These are phyloP conservation scores for Fusarium pilosicola DNA, from an alignment of 2,329 filamentous ascomycete species.

Conservation along the genomic window DNA sequence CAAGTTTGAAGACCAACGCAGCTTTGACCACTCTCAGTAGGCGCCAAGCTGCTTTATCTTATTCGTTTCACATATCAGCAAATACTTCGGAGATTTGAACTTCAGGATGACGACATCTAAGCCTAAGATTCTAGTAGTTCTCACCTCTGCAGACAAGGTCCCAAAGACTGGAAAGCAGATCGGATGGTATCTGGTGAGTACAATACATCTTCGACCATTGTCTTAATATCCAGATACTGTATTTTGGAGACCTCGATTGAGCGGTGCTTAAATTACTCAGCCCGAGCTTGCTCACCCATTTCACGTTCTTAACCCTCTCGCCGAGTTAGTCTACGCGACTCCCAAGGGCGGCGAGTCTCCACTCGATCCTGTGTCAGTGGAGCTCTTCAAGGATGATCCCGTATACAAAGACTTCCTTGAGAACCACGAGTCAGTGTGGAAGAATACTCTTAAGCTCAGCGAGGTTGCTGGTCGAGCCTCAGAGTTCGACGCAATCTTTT, in stretches of 20 bases:
- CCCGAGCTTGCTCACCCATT: slow-evolving; percentile 2
- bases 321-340: neutral
- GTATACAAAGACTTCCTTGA: neutral
- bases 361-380: neutral
- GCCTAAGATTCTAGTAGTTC: neutral
- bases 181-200: neutral
- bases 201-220: too few relatives aligned
- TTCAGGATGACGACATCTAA: neutral
- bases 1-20: accelerated
- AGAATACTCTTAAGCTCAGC: neutral
- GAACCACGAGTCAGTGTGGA: neutral
- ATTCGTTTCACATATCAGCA: too few relatives aligned
- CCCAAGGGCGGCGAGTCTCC: neutral
- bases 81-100: accelerated
- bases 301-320: neutral
- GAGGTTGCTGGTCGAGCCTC: neutral
- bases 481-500: neutral
- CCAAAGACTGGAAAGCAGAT: neutral
- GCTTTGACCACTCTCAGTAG: neutral
- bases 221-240: neutral
- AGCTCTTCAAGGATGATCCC: neutral
- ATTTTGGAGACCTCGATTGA: accelerated
- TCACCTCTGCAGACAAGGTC: neutral
- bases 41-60: accelerated
- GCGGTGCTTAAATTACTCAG: neutral